Evolutionary conservation across 2,329 filamentous ascomycete species (phyloP), one percentile per base, ranked within the genome.

Genomic region (Blastomyces silverae): DNA sequence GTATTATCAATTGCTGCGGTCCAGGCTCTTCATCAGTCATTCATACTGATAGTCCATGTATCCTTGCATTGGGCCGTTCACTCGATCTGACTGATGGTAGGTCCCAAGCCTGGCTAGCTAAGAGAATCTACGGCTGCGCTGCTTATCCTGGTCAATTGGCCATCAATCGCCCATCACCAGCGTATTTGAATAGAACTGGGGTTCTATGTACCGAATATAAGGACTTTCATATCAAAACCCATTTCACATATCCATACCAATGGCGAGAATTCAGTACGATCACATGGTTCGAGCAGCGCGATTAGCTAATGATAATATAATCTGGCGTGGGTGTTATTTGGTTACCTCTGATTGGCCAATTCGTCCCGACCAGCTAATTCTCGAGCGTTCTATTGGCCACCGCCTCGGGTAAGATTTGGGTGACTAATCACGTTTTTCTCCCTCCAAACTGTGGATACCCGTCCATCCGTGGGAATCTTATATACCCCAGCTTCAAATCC

Each of bases 401-500:
- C 50, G 22, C 3, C 34, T 25, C 53, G 5, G 34, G 15, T 7
- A 56, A 10, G 34, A 28, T 13, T 20, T 56, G 53, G 20, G 11
- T 37, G 53, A 37, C 53, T 56, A 37, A 56, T 37, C 42, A 17
- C 15, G 2, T 13, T 44, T 44, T 44, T n/a, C 17, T 1, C 34
- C 1, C 7, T 10, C 8, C 34, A 10, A 37, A 37, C 1, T 8
- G 8, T n/a, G 22, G 10, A 50, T n/a, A 22, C 28, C 53, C 52
- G 15, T 31, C 13, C 46, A 50, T 22, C 22, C n/a, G n/a, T 20
- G 13, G 17, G 8, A 34, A 34, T 55, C 15, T 28, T 28, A 34
- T 60, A 46, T 44, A 22, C 22, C 42, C 61, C 39, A 52, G 56
- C 31, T 48, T 56, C 50, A 31, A 56, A 56, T 53, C 65, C 48